Evolutionary conservation across 805 yeast genomes (phyloP), one percentile per base, ranked within the genome.

Genomic region (Starmerella scarabaei): DNA sequence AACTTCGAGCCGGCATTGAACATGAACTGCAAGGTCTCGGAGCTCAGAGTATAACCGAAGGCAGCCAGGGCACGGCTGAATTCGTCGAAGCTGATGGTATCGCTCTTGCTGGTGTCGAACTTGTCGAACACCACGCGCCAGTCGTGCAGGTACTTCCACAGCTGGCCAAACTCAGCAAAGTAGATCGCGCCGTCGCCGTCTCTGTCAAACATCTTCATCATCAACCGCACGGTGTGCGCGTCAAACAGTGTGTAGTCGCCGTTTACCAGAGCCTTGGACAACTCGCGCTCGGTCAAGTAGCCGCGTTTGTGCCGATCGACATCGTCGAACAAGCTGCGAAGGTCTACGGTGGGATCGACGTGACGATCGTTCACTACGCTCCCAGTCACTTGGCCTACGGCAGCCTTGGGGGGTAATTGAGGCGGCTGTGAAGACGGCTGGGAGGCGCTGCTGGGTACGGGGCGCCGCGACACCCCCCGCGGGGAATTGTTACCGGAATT

Each of bases 111-210:
- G n/a, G 63, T 51, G 49, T 79, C 85, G 36, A 75, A 77, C 49
- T 69, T 69, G 37, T 72, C 67, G 50, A 79, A 78, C 6, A 74
- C 62, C 53, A 69, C 73, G 42, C 76, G 69, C 73, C 82, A 78
- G 35, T 78, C 78, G 17, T 72, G 63, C 33, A 78, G 60, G 49
- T 77, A 75, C 52, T 75, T 73, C 82, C 83, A 76, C 40, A 78
- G 60, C 43, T 75, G 73, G 38, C 71, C 58, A 51, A 78, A 78
- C 57, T 78, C 85, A 36, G 67, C 72, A 47, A 73, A 74, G 34
- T 68, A 65, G 12, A 71, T 59, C 2, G 66, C 57, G 7, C 68
- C 63, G 20, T 63, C 63, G 15, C 61, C 59, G 44, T 68, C 67
- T 35, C 68, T 66, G 49, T 75, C 76, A 54, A 78, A 77, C 52